Conservation (phyloP, 1,139 yeast genomes). For the Meyerozyma elateridarum region DNA sequence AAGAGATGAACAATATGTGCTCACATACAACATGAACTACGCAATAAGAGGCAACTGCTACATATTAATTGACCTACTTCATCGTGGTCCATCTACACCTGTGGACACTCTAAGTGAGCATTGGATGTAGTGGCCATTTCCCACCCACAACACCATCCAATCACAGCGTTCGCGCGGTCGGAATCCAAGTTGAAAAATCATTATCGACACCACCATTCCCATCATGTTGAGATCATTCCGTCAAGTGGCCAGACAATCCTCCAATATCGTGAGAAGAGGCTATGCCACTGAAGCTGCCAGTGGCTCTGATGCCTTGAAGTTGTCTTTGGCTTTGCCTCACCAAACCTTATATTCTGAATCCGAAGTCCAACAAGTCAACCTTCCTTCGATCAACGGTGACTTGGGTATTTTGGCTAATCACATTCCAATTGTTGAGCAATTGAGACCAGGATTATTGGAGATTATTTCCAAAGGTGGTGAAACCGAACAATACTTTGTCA, state of each 20-base stretch:
- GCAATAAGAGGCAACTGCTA: no score
- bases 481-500: constrained; percentile 77
- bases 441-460: constrained; percentile 94
- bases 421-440: constrained; percentile 96
- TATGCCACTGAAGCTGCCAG: constrained; percentile 81
- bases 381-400: constrained; percentile 95
- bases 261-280: constrained; percentile 65
- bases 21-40: no score
- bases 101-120: not conserved
- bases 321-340: constrained; percentile 90
- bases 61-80: no score
- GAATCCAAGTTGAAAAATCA: constrained; percentile 1
- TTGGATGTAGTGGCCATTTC: not conserved
- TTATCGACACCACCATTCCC: constrained; percentile 4
- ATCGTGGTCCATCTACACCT: no score
- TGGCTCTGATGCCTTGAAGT: constrained; percentile 70
- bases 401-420: constrained; percentile 97
- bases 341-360: constrained; percentile 53
- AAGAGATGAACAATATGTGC: no score
- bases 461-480: constrained; percentile 76
- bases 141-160: constrained; percentile 3
- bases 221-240: constrained; percentile 69
- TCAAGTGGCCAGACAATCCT: constrained; percentile 62
- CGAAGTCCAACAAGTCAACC: constrained; percentile 81
- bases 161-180: constrained; percentile 6